Base-by-base conservation (phyloP, 192 early-diverging fungal species). In the Backusella australiensis region DNA sequence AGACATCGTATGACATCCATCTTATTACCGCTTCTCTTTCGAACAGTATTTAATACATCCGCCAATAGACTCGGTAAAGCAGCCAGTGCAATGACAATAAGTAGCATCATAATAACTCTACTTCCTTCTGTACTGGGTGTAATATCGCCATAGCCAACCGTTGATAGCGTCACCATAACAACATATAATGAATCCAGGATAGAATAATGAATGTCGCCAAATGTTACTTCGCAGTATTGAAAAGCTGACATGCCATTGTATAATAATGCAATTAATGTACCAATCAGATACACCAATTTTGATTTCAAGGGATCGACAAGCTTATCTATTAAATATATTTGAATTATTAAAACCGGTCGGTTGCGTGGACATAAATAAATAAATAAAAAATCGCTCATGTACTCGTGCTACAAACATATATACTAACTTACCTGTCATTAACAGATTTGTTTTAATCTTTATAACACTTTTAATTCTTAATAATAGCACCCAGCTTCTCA, bases 101-200 rank as follows among this genome's bases (percentile, higher is more conserved):
- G 73, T 9, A 85, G 1, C 67, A 91, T 84, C 41, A 91, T 83
- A 15, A 89, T 85, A 4, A 88, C 9, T 75, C 86, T 78, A 21
- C 85, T 88, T 19, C 80, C 82, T 4, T 80, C 66, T 8, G 90
- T 82, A 35, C 78, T 76, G 8, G 91, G 83, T 1, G 88, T 85
- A 26, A 93, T 85, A 73, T 93, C 69, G 34, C 90, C 91, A 69
- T 90, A 91, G 14, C 91, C 90, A 8, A 93, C 91, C 0, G 91
- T 91, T 6, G 88, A 86, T 34, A 89, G 78, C 0, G 89, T 90
- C 71, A 91, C 89, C 42, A 91, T 80, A 23, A 89, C 82, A 81
- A 92, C 88, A 56, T 90, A 89, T 46, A 80, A n/a, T 38, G 79
- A 76, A 21, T 80, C 79, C 39, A 80, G 21, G 32, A 76, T 52